These are phyloP conservation scores for Oryza rufipogon DNA, from an alignment of 176 grass and related monocot species.

Conservation along the genomic window DNA sequence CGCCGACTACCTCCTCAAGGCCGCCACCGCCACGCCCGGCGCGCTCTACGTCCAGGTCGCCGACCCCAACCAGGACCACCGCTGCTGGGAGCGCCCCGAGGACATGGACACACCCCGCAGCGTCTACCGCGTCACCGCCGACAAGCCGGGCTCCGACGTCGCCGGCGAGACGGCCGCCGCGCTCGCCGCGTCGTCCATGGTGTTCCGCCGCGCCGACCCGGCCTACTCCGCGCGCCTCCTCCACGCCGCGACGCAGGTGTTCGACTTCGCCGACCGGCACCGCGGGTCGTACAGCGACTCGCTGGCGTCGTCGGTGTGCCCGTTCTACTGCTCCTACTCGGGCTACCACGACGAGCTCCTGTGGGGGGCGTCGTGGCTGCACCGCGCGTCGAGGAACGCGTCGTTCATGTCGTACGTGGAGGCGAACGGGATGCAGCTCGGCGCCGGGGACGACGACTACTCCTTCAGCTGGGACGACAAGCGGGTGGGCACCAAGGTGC, in stretches of 20 bases:
- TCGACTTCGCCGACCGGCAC: conserved; percentile 77
- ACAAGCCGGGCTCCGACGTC: conserved; percentile 76
- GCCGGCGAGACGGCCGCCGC: conserved; percentile 82
- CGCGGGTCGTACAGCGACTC: conserved; percentile 75
- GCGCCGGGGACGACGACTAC: conserved; percentile 75
- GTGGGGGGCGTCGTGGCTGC: conserved; percentile 92
- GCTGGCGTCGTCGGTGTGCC: conserved; percentile 56
- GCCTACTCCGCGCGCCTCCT: conserved; percentile 58
- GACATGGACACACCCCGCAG: conserved; percentile 87
- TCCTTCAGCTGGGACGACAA: conserved; percentile 98
- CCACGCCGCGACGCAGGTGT: conserved; percentile 49
- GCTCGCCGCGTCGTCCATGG: conserved; percentile 75
- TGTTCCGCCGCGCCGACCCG: conserved; percentile 71
- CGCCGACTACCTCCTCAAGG: conserved; percentile 93
- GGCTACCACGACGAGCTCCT: conserved; percentile 92
- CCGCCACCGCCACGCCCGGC: conserved; percentile 60
- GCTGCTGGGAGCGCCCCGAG: conserved; percentile 86
- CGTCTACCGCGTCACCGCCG: conserved; percentile 60
- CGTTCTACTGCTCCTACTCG: conserved; percentile 91
- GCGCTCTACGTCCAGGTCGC: conserved; percentile 82
- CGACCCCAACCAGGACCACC: conserved; percentile 77
- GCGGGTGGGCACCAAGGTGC: conserved; percentile 65
- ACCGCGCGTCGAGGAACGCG: conserved; percentile 66
- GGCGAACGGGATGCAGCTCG: conserved; percentile 53
- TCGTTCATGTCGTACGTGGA: conserved; percentile 80